Evolutionary conservation across 805 yeast species (phyloP).

Genomic region (Lipomyces sp.): DNA sequence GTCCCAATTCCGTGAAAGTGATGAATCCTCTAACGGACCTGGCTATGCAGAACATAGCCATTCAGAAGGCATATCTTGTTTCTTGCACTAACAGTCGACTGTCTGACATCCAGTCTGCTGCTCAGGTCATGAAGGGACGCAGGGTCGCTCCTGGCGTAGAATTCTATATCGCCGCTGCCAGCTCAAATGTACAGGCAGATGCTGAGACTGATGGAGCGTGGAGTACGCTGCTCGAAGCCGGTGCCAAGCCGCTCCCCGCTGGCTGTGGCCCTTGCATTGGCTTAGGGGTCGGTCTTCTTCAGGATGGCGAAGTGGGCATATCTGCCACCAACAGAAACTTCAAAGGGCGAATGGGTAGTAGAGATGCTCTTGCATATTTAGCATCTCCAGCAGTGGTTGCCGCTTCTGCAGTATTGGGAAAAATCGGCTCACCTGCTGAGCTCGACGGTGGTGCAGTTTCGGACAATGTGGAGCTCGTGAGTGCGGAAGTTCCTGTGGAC

Average conservation of each 20-base stretch:
- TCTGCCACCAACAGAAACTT: conserved; percentile 98
- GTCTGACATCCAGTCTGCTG: conserved; percentile 93
- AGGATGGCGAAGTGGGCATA: conserved; percentile 97
- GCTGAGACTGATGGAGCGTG: conserved; percentile 93
- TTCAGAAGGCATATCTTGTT: conserved; percentile 95
- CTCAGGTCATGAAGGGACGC: conserved; percentile 78
- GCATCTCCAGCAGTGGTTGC: conserved; percentile 99
- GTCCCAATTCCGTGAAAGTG: conserved; percentile 96
- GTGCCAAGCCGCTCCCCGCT: conserved; percentile 93
- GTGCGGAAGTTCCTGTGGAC: conserved; percentile 45
- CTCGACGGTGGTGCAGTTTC: conserved; percentile 57
- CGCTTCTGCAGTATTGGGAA: conserved; percentile 95
- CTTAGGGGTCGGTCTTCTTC: conserved; percentile 87
- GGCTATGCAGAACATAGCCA: conserved; percentile 70
- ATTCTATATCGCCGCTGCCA: conserved; percentile 97
- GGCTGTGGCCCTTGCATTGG: conserved; percentile 99
- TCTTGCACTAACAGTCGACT: conserved; percentile 96
- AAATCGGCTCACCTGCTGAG: conserved; percentile 91
- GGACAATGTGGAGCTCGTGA: conserved; percentile 39
- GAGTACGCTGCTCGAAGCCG: conserved; percentile 86
- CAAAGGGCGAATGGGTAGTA: conserved; percentile 99
- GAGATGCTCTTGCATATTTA: conserved; percentile 91
- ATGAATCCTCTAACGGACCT: conserved; percentile 78
- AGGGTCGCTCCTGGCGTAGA: conserved; percentile 89
- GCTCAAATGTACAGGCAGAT: conserved; percentile 87